Conservation (phyloP, 192 early-diverging fungal genomes). For the Kickxella alabastrina region DNA sequence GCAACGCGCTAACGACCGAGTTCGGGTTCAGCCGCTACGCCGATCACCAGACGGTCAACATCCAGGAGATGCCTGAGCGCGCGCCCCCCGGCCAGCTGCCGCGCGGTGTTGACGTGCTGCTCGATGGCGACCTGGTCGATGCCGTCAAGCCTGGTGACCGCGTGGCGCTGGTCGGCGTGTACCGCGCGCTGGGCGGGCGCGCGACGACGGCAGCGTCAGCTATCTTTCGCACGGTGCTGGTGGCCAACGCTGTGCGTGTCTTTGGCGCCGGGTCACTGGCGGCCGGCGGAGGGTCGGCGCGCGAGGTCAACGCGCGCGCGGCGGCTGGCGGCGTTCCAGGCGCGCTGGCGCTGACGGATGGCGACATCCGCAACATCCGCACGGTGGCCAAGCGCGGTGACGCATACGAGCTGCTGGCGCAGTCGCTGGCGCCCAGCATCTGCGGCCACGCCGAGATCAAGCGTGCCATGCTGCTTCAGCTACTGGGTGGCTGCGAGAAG, state of each 20-base stretch:
- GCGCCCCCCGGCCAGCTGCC: conserved; percentile 92
- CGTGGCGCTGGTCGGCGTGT: conserved; percentile 89
- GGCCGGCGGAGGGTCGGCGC: conserved; percentile 47
- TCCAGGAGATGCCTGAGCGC: conserved; percentile 99
- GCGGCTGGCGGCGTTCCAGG: conserved; percentile 41
- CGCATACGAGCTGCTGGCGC: conserved; percentile 76
- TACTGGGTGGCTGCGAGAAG: conserved; percentile 91
- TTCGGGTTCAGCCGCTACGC: conserved; percentile 86
- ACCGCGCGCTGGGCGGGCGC: conserved; percentile 78
- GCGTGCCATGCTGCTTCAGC: conserved; percentile 84
- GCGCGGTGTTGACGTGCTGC: conserved; percentile 86
- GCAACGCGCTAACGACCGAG: conserved; percentile 88
- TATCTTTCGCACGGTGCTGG: conserved; percentile 86
- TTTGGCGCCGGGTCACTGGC: conserved; percentile 69
- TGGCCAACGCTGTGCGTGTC: conserved; percentile 79
- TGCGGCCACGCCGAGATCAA: conserved; percentile 94
- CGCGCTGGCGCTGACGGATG: conserved; percentile 69
- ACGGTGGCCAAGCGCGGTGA: conserved; percentile 65
- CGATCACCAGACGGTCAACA: conserved; percentile 87
- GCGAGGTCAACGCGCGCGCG: conserved; percentile 24
- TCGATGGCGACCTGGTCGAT: conserved; percentile 97
- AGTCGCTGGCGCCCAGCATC: conserved; percentile 86
- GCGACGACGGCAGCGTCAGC: conserved; percentile 72
- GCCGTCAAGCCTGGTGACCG: conserved; percentile 95
- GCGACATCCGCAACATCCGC: conserved; percentile 83